Evolutionary conservation across 805 yeast genomes (phyloP), one percentile per base, ranked within the genome.

Genomic region (Lachancea lanzarotensis): DNA sequence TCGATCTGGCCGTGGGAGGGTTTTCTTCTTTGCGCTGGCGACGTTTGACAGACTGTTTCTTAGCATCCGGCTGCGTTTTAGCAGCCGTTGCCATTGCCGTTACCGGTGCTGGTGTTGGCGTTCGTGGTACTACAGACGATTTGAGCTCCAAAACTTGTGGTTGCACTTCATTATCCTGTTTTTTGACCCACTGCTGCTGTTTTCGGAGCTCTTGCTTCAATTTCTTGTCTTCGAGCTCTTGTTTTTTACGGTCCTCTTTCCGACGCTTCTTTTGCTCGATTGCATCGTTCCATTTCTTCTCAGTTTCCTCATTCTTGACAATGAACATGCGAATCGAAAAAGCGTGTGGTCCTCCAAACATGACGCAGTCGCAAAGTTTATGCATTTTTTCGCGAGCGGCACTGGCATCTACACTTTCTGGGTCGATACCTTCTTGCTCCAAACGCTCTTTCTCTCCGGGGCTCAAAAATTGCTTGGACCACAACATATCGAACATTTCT

Each of bases 351-450:
- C 97, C 98, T 18, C 84, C 72, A 10, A 72, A 69, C 66, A 89
- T 65, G 1, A 69, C 66, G 48, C 90, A 79, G 53, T 90, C 96
- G 53, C 91, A 79, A 45, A 93, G 68, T 59, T 88, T 89, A 48
- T 88, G 82, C 96, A 90, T 89, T 45, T 81, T 81, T 51, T 91
- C 97, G 54, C 95, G 70, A 3, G 85, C 82, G 59, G 50, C 50
- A 38, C 47, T 43, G 5, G 44, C 47, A 31, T 47, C 50, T 10
- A 47, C 45, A 17, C 47, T 40, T 11, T 47, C 50, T 3, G 50
- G 50, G 30, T 47, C 50, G 7, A 47, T 39, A 9, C 50, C 50
- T 19, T 47, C 50, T 22, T 47, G 42, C 22, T 31, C 38, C 13
- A 47, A 30, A 10, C 44, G 40, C 25, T 44, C 47, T 26, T 38